Base-by-base conservation (phyloP, 2,329 filamentous ascomycete species). In the Myriangium duriaei region DNA sequence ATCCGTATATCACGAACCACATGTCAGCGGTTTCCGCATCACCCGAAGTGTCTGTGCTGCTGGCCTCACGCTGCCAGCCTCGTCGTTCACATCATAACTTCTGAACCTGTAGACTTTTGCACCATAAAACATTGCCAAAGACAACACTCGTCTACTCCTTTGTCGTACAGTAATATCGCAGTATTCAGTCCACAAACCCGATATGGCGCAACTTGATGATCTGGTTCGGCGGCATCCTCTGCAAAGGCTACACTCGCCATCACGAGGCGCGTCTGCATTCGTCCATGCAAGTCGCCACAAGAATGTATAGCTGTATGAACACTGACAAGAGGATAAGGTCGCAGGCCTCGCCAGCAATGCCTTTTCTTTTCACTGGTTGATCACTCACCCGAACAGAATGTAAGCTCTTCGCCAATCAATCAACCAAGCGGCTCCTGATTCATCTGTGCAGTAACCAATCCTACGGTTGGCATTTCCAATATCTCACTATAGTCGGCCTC, bases 401-500 rank as follows among this genome's bases (percentile, higher is more conserved):
- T 57, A 51, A n/a, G 52, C 14, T 30, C 11, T 13, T 15, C 50
- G 52, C 39, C 48, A 24, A n/a, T 35, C 10, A 7, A 14, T 3
- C 10, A 29, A 28, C 14, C 15, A 12, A 18, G n/a, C 19, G 21
- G 16, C 34, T 30, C 43, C 47, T 48, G 43, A 47, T 29, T n/a
- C 2, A 19, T n/a, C 9, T 26, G n/a, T 7, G 7, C 64, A 67
- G 76, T 31, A 69, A 69, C 35, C 60, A 65, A 0, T 67, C 74
- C 1, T 81, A 78, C 49, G 80, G 80, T 41, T 77, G 78, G 60
- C 71, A 81, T 51, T 71, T 76, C 45, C 76, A 82, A 55, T 83
- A 80, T 51, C 67, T 86, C 19, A 86, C 80, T 46, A 84, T 84
- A 51, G 70, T 85, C 41, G 80, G 79, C 16, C 68, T 85, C 30